Evolutionary conservation across 805 yeast genomes (phyloP).

Genomic region (Henningerozyma blattae): DNA sequence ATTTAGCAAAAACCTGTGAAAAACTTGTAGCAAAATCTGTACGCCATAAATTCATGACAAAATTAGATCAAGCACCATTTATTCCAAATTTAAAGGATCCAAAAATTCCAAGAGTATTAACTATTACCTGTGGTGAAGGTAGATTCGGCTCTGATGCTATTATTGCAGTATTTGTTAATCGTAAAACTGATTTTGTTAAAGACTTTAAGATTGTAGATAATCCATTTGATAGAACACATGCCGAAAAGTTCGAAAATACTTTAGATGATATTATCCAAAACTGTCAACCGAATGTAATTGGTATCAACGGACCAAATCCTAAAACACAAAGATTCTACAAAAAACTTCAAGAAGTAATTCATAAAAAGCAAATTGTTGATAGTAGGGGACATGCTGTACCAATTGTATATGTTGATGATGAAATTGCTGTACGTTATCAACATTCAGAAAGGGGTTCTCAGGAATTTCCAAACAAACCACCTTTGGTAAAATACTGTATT

Average conservation of each 20-base stretch:
- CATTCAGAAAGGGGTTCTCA: conserved; percentile 59
- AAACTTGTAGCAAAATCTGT: conserved; percentile 55
- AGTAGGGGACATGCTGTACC: conserved; percentile 47
- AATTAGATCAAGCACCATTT: conserved; percentile 88
- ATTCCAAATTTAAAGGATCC: conserved; percentile 75
- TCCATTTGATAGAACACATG: conserved; percentile 38
- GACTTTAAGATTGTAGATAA: conserved; percentile 67
- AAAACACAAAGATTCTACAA: conserved; percentile 50
- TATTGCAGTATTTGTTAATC: conserved; percentile 67
- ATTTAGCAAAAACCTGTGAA: conserved; percentile 65
- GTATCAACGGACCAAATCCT: conserved; percentile 77
- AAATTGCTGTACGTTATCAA: conserved; percentile 82
- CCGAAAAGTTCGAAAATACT: conserved; percentile 52
- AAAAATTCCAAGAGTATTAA: conserved; percentile 72
- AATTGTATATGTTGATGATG: conserved; percentile 80
- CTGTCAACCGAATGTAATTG: conserved; percentile 80
- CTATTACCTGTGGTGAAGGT: conserved; percentile 81
- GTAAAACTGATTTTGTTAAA: conserved; percentile 68
- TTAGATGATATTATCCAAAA: conserved; percentile 48
- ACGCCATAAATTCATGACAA: conserved; percentile 54
- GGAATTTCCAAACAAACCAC: conserved; percentile 78
- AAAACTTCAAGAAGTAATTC: conserved; percentile 43
- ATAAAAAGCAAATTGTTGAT: conserved; percentile 41
- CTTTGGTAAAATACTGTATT: conserved; percentile 70
- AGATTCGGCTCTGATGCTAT: conserved; percentile 72